phyloP scores from a whole-genome alignment of 2,329 filamentous ascomycete genomes.

The Lecanoromycetidae sp. region DNA sequence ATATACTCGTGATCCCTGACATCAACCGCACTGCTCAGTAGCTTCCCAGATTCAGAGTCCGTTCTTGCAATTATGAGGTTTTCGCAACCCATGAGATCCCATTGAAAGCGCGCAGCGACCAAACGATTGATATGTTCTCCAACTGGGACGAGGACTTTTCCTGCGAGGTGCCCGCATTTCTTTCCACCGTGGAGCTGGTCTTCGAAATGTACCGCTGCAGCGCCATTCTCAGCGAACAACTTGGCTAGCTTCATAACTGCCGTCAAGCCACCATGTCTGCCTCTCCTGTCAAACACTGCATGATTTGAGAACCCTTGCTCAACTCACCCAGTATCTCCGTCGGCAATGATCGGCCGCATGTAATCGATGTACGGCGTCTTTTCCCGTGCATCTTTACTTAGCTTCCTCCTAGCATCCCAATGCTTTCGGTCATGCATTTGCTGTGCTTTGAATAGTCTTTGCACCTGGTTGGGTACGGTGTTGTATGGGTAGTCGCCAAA shows the following conservation, averaged over 20 bases:
- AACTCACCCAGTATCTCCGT: conserved; percentile 77
- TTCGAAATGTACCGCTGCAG: conserved; percentile 92
- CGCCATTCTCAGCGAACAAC: conserved; percentile 92
- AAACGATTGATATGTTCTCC: conserved; percentile 95
- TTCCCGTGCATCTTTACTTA: conserved; percentile 60
- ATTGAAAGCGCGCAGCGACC: conserved; percentile 84
- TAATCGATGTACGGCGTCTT: conserved; percentile 80
- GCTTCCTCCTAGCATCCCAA: conserved; percentile 70
- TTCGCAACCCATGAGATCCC: conserved; percentile 95
- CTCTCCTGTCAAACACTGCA: too few relatives aligned
- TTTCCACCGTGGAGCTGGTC: conserved; percentile 97
- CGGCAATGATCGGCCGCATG: conserved; percentile 84
- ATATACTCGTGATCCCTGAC: conserved; percentile 96
- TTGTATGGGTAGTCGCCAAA: conserved; percentile 99
- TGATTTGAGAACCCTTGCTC: too few relatives aligned
- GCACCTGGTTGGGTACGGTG: conserved; percentile 95
- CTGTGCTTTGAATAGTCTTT: conserved; percentile 90
- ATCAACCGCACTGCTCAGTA: conserved; percentile 84
- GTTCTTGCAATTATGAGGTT: conserved; percentile 91
- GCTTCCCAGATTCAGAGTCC: conserved; percentile 84
- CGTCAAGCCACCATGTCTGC: conserved; percentile 76
- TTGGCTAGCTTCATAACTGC: conserved; percentile 94
- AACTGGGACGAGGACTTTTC: conserved; percentile 87
- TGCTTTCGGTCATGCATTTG: conserved; percentile 94
- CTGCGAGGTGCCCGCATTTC: conserved; percentile 93